These are phyloP conservation scores for Phytopythium helicoides DNA, from an alignment of 352 stramenopile genomes.

Conservation along the genomic window DNA sequence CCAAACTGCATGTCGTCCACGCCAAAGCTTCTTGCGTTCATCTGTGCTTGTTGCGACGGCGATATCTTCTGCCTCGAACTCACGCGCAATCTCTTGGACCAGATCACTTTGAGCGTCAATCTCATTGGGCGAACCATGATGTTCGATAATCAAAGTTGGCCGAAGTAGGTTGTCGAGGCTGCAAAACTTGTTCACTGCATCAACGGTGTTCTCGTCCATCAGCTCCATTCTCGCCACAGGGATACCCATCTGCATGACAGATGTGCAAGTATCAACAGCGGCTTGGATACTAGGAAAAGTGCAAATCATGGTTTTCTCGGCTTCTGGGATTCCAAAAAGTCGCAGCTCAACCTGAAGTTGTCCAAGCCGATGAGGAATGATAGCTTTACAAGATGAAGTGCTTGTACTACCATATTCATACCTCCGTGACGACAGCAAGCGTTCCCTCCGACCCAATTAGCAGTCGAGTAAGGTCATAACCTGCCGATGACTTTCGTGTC, in stretches of 20 bases:
- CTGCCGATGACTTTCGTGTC: slow-evolving; percentile 95
- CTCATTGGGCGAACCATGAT: slow-evolving; percentile 67
- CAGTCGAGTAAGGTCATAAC: slow-evolving; percentile 96
- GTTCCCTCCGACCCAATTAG: slow-evolving; percentile 96
- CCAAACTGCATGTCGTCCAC: slow-evolving; percentile 73
- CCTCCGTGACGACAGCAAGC: slow-evolving; percentile 93
- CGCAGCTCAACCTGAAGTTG: slow-evolving; percentile 76
- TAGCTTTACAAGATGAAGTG: no score
- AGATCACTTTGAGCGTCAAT: slow-evolving; percentile 80
- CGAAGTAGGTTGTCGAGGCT: slow-evolving; percentile 61
- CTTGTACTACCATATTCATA: no score
- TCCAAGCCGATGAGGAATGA: background rate
- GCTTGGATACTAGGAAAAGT: slow-evolving; percentile 88
- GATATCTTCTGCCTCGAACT: slow-evolving; percentile 80
- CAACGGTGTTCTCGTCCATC: slow-evolving; percentile 68
- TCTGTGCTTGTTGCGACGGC: slow-evolving; percentile 51
- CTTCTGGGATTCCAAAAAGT: slow-evolving; percentile 86
- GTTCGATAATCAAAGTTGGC: slow-evolving; percentile 94
- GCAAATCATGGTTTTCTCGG: slow-evolving; percentile 88
- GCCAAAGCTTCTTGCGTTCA: slow-evolving; percentile 74
- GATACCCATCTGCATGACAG: slow-evolving; percentile 78
- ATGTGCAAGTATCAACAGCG: slow-evolving; percentile 69
- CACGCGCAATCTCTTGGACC: slow-evolving; percentile 76
- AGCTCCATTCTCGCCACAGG: slow-evolving; percentile 79
- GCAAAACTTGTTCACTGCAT: slow-evolving; percentile 74